Conservation (phyloP, 176 grass and related monocot species). For the Rhynchospora breviuscula region DNA sequence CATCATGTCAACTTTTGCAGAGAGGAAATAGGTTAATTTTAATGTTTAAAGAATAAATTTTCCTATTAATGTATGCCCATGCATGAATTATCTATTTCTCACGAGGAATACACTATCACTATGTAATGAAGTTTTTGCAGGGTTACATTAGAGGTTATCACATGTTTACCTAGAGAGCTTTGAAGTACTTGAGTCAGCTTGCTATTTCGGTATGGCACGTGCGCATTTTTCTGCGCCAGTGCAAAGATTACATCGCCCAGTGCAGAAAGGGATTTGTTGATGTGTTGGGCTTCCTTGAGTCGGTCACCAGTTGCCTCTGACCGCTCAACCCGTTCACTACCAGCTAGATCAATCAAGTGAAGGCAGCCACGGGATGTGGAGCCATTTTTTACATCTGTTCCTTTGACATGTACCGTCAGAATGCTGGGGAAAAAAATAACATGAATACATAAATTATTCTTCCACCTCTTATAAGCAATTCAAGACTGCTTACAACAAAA, state of each 20-base stretch:
- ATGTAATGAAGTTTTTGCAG: neutral
- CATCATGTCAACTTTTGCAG: no score
- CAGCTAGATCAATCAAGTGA: conserved; percentile 94
- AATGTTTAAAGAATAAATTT: neutral
- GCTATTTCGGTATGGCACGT: conserved; percentile 96
- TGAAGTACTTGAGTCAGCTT: conserved; percentile 98
- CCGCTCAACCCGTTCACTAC: conserved; percentile 88
- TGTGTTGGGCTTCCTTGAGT: conserved; percentile 91
- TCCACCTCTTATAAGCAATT: neutral
- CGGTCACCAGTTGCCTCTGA: conserved; percentile 96
- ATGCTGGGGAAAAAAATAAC: conserved; percentile 49
- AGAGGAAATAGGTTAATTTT: no score
- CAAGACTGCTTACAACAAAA: neutral
- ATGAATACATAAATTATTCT: neutral
- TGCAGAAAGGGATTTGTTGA: conserved; percentile 89
- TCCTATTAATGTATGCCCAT: neutral
- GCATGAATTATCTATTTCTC: neutral
- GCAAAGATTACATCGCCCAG: conserved; percentile 92
- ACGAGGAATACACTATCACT: neutral
- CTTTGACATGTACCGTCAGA: conserved; percentile 92
- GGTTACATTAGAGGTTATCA: neutral
- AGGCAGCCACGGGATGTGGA: conserved; percentile 82
- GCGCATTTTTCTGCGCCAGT: conserved; percentile 68
- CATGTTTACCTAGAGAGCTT: conserved; percentile 80
- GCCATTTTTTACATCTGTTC: conserved; percentile 72